Evolutionary conservation across 768 basidiomycete genomes (phyloP), one percentile per base, ranked within the genome.

Genomic region (Filobasidium floriforme): DNA sequence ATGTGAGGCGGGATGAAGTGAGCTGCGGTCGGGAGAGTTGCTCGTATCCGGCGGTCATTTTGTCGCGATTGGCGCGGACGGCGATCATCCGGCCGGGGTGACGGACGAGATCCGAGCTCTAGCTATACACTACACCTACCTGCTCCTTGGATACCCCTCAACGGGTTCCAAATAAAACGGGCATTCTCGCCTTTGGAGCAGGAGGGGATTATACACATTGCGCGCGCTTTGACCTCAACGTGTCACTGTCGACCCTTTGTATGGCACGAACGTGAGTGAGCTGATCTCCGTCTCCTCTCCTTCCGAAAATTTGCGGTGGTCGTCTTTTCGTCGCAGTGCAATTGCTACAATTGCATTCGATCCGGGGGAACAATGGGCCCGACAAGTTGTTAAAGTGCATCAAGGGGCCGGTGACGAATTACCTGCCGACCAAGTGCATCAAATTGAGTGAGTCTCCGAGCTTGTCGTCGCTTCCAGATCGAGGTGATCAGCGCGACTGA

Each of bases 341-440:
- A 87, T 84, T 99, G 9, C 84, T 99, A 11, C 94, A 99, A 80
- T 93, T 90, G 72, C 84, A 97, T 22, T 91, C 88, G 63, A 99
- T 99, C 72, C 84, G 96, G 60, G 92, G 92, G 43, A 92, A 96
- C 46, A 96, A 96, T 73, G 93, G 93, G 0, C 88, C 92, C 4
- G 96, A 99, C 80, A 98, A 97, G 78, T 81, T 99, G 43, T 85
- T 99, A 63, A 93, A 97, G 79, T 92, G 98, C 52, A 88, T 99
- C 83, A 93, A 94, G 90, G 98, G 98, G 77, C 96, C 96, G 7
- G 84, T 98, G 44, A 86, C 85, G 0, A 93, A 96, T 76, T 92
- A 99, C 78, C 85, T 99, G 32, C 96, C 96, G 1, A 85, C 86
- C 43, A 94, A 97, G 80, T 96, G 93, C 40, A 85, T 89, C 80